phyloP scores from a whole-genome alignment of 2,329 filamentous ascomycete genomes.

The Paecilomyces formosus region DNA sequence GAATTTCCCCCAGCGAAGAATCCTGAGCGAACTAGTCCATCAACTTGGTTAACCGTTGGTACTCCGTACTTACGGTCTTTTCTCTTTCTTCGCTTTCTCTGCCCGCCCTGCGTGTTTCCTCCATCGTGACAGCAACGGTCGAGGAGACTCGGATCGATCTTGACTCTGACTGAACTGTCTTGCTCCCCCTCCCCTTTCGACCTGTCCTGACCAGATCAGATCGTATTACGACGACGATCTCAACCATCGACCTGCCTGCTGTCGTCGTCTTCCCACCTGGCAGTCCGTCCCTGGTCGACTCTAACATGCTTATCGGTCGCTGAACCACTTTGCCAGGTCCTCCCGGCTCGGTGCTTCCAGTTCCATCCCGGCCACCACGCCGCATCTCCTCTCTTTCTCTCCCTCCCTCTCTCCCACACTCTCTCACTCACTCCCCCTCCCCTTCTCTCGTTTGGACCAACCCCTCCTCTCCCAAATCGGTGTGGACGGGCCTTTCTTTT shows the following conservation, averaged over 20 bases:
- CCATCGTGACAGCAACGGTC: no score
- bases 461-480: not conserved
- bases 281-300: slow-evolving; percentile 1
- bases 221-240: not conserved
- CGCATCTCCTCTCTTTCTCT: not conserved
- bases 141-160: no score
- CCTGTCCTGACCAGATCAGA: no score
- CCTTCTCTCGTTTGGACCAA: not conserved
- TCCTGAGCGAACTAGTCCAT: no score
- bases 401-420: no score
- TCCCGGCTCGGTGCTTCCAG: slow-evolving; percentile 13
- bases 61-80: no score
- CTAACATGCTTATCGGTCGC: slow-evolving; percentile 18
- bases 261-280: not conserved
- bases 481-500: no score
- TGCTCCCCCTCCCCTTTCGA: no score
- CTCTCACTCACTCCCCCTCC: not conserved
- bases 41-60: no score
- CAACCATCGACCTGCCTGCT: not conserved
- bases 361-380: slow-evolving; percentile 7
- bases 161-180: not conserved
- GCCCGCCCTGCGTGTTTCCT: no score
- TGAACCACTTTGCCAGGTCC: slow-evolving; percentile 16
- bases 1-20: not conserved
- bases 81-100: no score